Base-by-base conservation (phyloP, 305 asterid genomes). In the Fraxinus sp. region DNA sequence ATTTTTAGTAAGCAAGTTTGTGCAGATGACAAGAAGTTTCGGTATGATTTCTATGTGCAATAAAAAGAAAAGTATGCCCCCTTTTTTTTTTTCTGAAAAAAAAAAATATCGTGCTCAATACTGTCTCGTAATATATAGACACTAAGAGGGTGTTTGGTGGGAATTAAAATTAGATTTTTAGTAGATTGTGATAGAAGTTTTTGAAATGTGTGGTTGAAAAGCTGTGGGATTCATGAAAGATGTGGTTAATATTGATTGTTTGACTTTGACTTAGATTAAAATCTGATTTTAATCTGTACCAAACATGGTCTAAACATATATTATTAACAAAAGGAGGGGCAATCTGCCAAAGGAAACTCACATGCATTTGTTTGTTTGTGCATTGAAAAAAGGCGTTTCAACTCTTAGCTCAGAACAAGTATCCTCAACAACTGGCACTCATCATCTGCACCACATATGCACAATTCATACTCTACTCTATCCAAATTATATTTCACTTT, bases 311-410 rank as follows among this genome's bases (percentile, higher is more conserved):
- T n/a, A n/a, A 46, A 43, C 5, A 43, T 46, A 46, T 11, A n/a
- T n/a, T n/a, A n/a, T n/a, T 46, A 46, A 43, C 16, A 43, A 10
- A 11, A 43, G 55, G 55, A 43, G 55, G 14, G n/a, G 55, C 85
- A 84, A 90, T 46, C 81, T 11, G 91, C 93, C 98, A 93, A 92
- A 85, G 35, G 87, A 91, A 86, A 78, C 81, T 93, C 98, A 93
- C 98, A 89, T 92, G 98, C 87, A 84, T 77, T 89, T 91, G 95
- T 92, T 88, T 90, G 68, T 89, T 84, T 86, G 80, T 87, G 89
- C 84, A 78, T 71, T 59, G 80, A 52, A 82, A 87, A 87, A 86
- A 86, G 89, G 68, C 62, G 87, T 59, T 81, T 77, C 86, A 83
- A 82, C 88, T 83, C 87, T 83, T 82, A 88, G 84, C 89, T 85